Evolutionary conservation across 139 green algal species (phyloP), one percentile per base, ranked within the genome.

Genomic region (Asterochloris erici): DNA sequence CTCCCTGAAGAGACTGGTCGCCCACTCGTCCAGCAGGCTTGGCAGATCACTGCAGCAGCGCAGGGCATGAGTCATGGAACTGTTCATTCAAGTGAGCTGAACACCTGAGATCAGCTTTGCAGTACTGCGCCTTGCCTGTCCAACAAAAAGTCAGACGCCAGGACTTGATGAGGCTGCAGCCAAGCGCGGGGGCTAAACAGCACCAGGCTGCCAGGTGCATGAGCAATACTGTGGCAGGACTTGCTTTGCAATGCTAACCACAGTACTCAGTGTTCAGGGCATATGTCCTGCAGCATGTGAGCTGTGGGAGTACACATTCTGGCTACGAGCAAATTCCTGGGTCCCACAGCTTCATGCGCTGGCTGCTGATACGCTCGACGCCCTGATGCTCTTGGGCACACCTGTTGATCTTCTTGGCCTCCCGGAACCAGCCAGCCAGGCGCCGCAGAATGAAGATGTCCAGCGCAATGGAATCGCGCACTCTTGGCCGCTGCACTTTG

Each of bases 1-100:
- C 91, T 98, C 95, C 68, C 86, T 87, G 87, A 96, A 94, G 68
- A 96, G 86, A 60, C 78, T 90, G 16, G 83, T 81, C 0, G 93
- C 94, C 95, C 95, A 98, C 86, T 98, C 95, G 79, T 98, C 95
- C 60, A 98, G 88, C 85, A 98, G 85, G 14, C 87, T 85, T 0
- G 93, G 92, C 66, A 98, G 89, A 88, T 98, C 94, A 17, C 90
- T 95, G 89, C 96, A 54, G 38, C 38, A 54, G 38, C 38, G 4
- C 38, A 54, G 38, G 38, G 38, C 38, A 54, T 54, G 38, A 54
- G 38, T 54, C 38, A 54, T 2, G 2, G 38, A 10, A 54, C 38
- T 24, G 66, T 23, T 12, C 66, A 73, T 2, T 24, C 23, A 24
- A 2, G 19, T 73, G 23, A 27, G 38, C 38, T 54, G 38, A 54